Percentiles rank a stretch among this genome's conserved stretches.
Evolutionary conservation across 495 filamentous ascomycete genomes (phyloP).

Genomic region (Baudoinia panamericana): DNA sequence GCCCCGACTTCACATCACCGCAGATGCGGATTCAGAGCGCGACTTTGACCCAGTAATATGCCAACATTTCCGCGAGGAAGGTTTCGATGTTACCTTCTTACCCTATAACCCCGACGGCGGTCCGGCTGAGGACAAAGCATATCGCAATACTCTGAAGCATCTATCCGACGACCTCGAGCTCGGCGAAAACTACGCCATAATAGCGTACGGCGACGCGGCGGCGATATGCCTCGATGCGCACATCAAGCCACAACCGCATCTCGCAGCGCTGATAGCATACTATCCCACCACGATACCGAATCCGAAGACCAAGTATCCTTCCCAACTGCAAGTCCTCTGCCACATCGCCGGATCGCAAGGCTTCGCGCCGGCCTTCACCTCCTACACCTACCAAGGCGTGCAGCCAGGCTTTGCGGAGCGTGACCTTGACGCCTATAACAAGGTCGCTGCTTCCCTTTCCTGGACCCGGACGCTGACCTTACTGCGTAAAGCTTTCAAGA

Average conservation of each 20-base stretch:
- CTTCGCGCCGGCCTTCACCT: slow-evolving; percentile 27
- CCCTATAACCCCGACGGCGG: slow-evolving; percentile 5
- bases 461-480: slow-evolving; percentile 41
- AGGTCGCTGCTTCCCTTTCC: slow-evolving; percentile 39
- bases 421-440: slow-evolving; percentile 38
- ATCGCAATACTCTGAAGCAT: slow-evolving; percentile 6
- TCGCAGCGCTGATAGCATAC: slow-evolving; percentile 45
- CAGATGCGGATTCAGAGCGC: slow-evolving; percentile 39
- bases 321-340: slow-evolving; percentile 36
- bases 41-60: slow-evolving; percentile 43
- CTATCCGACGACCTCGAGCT: slow-evolving; percentile 22
- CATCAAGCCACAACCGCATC: slow-evolving; percentile 35
- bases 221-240: slow-evolving; percentile 43
- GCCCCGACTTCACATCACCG: slow-evolving; percentile 44
- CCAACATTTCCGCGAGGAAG: slow-evolving; percentile 45
- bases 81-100: slow-evolving; percentile 24
- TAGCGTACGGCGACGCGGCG: slow-evolving; percentile 42
- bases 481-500: slow-evolving; percentile 27
- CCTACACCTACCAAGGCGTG: slow-evolving; percentile 37
- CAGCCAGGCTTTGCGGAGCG: slow-evolving; percentile 48
- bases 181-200: slow-evolving; percentile 25
- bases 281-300: slow-evolving; percentile 45
- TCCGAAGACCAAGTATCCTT: slow-evolving; percentile 36
- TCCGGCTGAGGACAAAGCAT: too few relatives aligned
- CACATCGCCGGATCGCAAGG: slow-evolving; percentile 38